phyloP scores from a whole-genome alignment of 768 basidiomycete genomes.

The Sarcodon aspratus region DNA sequence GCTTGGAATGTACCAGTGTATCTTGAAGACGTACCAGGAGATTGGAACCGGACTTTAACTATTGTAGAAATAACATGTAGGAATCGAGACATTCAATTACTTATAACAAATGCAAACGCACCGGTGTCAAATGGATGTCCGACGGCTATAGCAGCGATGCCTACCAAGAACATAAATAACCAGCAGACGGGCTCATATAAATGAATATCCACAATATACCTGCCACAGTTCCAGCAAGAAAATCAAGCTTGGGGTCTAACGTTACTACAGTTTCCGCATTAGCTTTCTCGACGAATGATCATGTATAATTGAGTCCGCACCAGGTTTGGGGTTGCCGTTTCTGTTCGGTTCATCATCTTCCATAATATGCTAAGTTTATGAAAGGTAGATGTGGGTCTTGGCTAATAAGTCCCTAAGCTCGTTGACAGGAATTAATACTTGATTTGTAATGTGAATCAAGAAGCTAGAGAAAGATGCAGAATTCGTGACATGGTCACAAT shows the following conservation, averaged over 20 bases:
- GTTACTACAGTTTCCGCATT: neutral
- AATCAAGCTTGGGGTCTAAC: constrained; percentile 61
- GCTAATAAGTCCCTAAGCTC: no score
- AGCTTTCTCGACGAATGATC: no score
- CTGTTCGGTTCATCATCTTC: no score
- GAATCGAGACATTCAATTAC: neutral
- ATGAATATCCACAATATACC: constrained; percentile 19
- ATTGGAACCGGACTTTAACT: constrained; percentile 82
- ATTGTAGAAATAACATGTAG: neutral
- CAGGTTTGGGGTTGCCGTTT: no score
- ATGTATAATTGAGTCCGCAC: no score
- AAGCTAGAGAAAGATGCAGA: no score
- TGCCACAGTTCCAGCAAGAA: constrained; percentile 67
- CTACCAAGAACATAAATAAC: constrained; percentile 3
- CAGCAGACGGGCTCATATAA: neutral
- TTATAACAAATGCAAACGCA: constrained; percentile 4
- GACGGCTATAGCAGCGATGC: constrained; percentile 17
- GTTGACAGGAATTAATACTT: no score
- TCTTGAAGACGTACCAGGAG: constrained; percentile 37
- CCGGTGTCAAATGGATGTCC: constrained; percentile 23
- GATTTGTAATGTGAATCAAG: no score
- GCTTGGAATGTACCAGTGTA: constrained; percentile 61
- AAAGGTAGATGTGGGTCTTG: no score
- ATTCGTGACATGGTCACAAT: neutral
- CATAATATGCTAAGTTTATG: no score